A percentile compares a stretch with the other conserved stretches of the same genome.
phyloP scores from a whole-genome alignment of 768 basidiomycete genomes.

The Mycena kentingensis region DNA sequence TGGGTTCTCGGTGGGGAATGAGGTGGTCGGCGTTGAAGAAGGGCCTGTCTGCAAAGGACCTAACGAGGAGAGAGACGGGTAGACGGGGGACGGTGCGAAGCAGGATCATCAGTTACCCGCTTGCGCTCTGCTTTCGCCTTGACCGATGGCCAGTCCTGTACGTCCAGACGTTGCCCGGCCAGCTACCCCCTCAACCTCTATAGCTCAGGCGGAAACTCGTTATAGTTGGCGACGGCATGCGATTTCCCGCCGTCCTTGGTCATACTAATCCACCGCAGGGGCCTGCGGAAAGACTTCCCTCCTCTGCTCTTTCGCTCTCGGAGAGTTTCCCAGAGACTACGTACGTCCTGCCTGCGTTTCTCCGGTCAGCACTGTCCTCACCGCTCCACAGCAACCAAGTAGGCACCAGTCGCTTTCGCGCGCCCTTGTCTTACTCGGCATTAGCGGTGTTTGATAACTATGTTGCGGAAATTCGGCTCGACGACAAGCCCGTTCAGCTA shows the following conservation, averaged over 20 bases:
- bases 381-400: slow-evolving; percentile 58
- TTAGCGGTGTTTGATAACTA: slow-evolving; percentile 98
- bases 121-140: no score
- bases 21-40: slow-evolving; percentile 9
- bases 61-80: background rate
- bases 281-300: slow-evolving; percentile 97
- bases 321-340: slow-evolving; percentile 96
- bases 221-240: slow-evolving; percentile 93
- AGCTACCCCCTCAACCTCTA: slow-evolving; percentile 9
- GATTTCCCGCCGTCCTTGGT: slow-evolving; percentile 24
- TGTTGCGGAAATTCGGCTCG: slow-evolving; percentile 96
- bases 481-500: slow-evolving; percentile 96
- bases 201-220: slow-evolving; percentile 94
- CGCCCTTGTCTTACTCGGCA: slow-evolving; percentile 19
- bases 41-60: slow-evolving; percentile 1
- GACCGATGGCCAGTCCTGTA: no score
- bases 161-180: no score
- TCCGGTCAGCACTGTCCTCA: slow-evolving; percentile 12
- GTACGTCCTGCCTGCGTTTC: slow-evolving; percentile 48
- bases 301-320: slow-evolving; percentile 87
- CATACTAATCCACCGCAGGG: slow-evolving; percentile 45
- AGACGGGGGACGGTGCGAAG: background rate
- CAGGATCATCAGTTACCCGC: background rate
- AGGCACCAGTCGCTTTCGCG: slow-evolving; percentile 27
- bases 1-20: slow-evolving; percentile 6